Evolutionary conservation across 116 monocot species (phyloP), one percentile per base, ranked within the genome.

Genomic region (Thalassia testudinum): DNA sequence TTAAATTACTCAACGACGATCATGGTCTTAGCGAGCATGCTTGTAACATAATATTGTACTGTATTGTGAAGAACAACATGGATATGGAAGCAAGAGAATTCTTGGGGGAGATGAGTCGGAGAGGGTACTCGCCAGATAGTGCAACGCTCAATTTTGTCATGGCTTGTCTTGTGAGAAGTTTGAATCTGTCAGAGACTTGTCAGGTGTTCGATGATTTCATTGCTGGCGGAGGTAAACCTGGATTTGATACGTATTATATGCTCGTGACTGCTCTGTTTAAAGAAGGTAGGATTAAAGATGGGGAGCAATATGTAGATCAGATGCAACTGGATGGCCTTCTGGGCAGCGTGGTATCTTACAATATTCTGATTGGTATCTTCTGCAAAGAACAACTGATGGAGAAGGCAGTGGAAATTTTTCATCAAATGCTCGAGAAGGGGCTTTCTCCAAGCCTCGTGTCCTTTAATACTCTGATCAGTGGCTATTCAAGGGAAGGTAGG

Each of bases 401-500:
- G 1, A 65, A 53, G 34, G 80, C 87, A n/a, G 43, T 69, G 62
- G 66, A 78, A 52, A 40, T 65, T 42, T 80, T 80, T 43, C 16
- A 24, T 40, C 66, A 76, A 45, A 93, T 93, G 84, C 12, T 19
- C 26, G 26, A 27, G 1, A 76, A 59, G 54, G 75, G 78, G 37
- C 70, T 73, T 53, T 20, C 24, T 50, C 93, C 87, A 0, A 84
- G 74, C 48, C 47, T 95, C 8, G 63, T 81, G 19, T 74, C 93
- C 3, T 95, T 75, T 62, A 95, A 95, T 64, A 95, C 81, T 4
- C 64, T 95, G 16, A 75, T 87, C 26, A 63, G 59, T 54, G 80
- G 93, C 5, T 68, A 81, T 70, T 83, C 84, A 19, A 83, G 47
- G 42, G 42, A 47, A 12, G 80, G 80, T 17, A 59, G 81, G 37